Evolutionary conservation across 108 stramenopile genomes (phyloP), one percentile per base, ranked within the genome.

Genomic region (Pseudonitzschia delicatissima): DNA sequence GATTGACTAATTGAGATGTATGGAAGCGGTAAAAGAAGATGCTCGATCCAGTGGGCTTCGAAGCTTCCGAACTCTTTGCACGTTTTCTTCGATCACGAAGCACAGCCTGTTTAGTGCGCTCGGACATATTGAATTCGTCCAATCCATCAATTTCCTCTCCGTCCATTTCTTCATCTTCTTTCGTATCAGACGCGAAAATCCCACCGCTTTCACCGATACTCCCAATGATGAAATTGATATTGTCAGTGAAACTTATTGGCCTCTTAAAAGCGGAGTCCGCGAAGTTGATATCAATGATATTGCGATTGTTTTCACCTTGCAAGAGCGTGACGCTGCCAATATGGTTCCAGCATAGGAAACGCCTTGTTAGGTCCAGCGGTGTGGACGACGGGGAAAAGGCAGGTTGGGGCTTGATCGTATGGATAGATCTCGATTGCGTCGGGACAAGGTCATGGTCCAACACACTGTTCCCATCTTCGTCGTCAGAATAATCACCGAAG

Each of bases 341-440:
- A 47, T 91, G 87, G 72, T 94, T 94, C 92, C 92, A 94, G 67
- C 88, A 90, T 18, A 94, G 51, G 63, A 90, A 87, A 13, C 92
- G 87, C 34, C 86, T 79, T 34, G 84, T 51, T 31, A 85, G 61
- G 15, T 71, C 85, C 13, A 91, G 49, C 8, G 90, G 88, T 2
- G 89, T 91, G 12, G 87, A 77, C 15, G 89, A 88, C 8, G 87
- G 86, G 5, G 85, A 81, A 71, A 94, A 94, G 26, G 92, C 72
- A 9, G 85, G 67, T 67, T 93, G 92, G 2, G 86, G 87, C 12
- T 44, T 29, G 18, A 62, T 34, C 23, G 21, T 4, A 3, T 26
- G 29, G 6, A 5, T 27, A 21, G 25, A 21, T n/a, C 55, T 32
- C 20, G 17, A 27, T 21, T 7, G 48, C 7, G 11, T 49, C 20